Evolutionary conservation across 2,329 filamentous ascomycete species (phyloP).

Genomic region (Fonsecaea multimorphosa): DNA sequence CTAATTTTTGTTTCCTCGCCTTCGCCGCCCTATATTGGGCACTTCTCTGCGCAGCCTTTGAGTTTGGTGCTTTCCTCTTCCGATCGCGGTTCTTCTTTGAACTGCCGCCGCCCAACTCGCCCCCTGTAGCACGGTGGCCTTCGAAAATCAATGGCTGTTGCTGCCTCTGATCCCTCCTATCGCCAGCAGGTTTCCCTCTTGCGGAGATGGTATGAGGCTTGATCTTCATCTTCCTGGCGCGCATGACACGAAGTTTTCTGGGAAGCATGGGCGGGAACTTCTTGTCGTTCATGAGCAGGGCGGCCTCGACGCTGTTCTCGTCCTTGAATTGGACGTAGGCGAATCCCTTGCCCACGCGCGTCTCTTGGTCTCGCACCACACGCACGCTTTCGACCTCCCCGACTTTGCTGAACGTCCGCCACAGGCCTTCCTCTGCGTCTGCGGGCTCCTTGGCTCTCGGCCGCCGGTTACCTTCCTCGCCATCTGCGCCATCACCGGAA

Average conservation of each 20-base stretch:
- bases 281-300: slow-evolving; percentile 85
- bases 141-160: slow-evolving; percentile 49
- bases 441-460: slow-evolving; percentile 72
- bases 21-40: slow-evolving; percentile 6
- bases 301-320: slow-evolving; percentile 85
- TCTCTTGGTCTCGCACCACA: slow-evolving; percentile 85
- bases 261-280: slow-evolving; percentile 95
- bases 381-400: slow-evolving; percentile 92
- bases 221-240: slow-evolving; percentile 68
- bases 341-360: slow-evolving; percentile 93
- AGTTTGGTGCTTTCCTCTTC: slow-evolving; percentile 8
- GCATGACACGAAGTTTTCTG: slow-evolving; percentile 79
- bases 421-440: slow-evolving; percentile 91
- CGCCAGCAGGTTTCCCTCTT: slow-evolving; percentile 39
- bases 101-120: no score
- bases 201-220: slow-evolving; percentile 31
- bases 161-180: slow-evolving; percentile 17
- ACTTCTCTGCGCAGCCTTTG: slow-evolving; percentile 8
- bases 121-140: slow-evolving; percentile 51
- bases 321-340: slow-evolving; percentile 98
- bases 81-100: slow-evolving; percentile 6
- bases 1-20: slow-evolving; percentile 1
- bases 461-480: slow-evolving; percentile 70
- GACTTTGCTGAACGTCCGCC: slow-evolving; percentile 76
- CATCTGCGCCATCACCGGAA: slow-evolving; percentile 53